Evolutionary conservation across 2,329 filamentous ascomycete genomes (phyloP), one percentile per base, ranked within the genome.

Genomic region (Penicillium sp.): DNA sequence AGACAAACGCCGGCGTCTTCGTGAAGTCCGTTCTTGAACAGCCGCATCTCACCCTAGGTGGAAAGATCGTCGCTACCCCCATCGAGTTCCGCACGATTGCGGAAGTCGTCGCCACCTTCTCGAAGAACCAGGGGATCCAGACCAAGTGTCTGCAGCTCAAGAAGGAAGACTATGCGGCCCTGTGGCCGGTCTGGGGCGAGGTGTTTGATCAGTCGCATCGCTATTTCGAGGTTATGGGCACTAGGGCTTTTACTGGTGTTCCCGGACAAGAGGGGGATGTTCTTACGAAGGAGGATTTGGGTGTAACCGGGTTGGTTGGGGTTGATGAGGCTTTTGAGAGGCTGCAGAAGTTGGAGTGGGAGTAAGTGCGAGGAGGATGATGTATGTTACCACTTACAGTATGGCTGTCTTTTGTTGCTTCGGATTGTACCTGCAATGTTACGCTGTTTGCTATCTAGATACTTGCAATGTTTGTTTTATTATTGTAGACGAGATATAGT

Each of bases 121-220:
- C 44, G 7, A 3, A 8, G 19, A 30, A 17, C 5, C 47, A 56
- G 54, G 29, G 29, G 3, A 47, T 53, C 1, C 58, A 41, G 11
- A 56, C 53, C 1, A 62, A 65, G 17, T 76, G 71, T 58, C 51
- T 78, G 3, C 57, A 70, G 53, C 62, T 73, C 2, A 49, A 60
- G 4, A 58, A 71, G 38, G 63, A 71, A n/a, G 66, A 72, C 3
- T 78, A 70, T 63, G 57, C 68, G 44, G 56, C 29, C 5, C 44
- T 78, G 41, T 78, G 71, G 71, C 71, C 73, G 0, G 64, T 52
- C 9, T 74, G 69, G 68, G 75, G 70, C 4, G 59, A 66, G 26
- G 64, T 74, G 50, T 67, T 78, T 66, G 71, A 72, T n/a, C 46
- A 61, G 2, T 46, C 46, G 9, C 13, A 50, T 15, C 21, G 23